These are phyloP conservation scores for Diaporthe citrichinensis DNA, from an alignment of 2,329 filamentous ascomycete genomes.

Conservation along the genomic window DNA sequence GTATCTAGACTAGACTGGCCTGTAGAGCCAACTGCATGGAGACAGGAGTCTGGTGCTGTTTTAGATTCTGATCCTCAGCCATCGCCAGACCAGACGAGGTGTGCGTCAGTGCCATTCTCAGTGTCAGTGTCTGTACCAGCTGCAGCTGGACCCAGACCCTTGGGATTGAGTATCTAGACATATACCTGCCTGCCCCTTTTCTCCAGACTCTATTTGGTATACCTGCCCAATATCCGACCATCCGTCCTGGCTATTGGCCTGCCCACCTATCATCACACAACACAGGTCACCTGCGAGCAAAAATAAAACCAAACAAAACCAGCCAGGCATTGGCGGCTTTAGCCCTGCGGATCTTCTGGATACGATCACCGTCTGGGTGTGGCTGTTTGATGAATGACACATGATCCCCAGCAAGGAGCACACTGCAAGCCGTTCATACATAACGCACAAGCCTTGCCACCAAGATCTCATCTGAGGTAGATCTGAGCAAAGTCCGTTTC, in stretches of 20 bases:
- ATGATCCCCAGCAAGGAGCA: slow-evolving; percentile 27
- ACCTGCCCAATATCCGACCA: not conserved
- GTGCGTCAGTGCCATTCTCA: not conserved
- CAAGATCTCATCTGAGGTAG: slow-evolving; percentile 22
- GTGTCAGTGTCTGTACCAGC: not conserved
- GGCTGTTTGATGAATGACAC: slow-evolving; percentile 19
- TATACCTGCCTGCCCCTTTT: slow-evolving; percentile 17
- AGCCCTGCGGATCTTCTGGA: slow-evolving; percentile 1
- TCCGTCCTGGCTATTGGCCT: slow-evolving; percentile 5
- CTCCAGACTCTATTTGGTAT: not conserved
- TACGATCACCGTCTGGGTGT: slow-evolving; percentile 18
- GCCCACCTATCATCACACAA: not conserved
- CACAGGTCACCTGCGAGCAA: not conserved
- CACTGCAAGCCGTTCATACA: not conserved
- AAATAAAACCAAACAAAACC: not conserved
- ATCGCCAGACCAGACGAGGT: slow-evolving; percentile 25
- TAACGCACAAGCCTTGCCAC: slow-evolving; percentile 16
- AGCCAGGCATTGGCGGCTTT: not conserved
- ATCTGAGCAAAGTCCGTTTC: not conserved
- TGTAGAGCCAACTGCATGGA: slow-evolving; percentile 19
- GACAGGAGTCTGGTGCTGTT: slow-evolving; percentile 30
- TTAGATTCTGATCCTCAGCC: slow-evolving; percentile 31
- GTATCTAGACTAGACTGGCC: slow-evolving; percentile 4
- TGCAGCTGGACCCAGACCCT: slow-evolving; percentile 3
- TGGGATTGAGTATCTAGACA: not conserved